Base-by-base conservation (phyloP, 768 basidiomycete genomes). In the Cystoderma amianthinum region DNA sequence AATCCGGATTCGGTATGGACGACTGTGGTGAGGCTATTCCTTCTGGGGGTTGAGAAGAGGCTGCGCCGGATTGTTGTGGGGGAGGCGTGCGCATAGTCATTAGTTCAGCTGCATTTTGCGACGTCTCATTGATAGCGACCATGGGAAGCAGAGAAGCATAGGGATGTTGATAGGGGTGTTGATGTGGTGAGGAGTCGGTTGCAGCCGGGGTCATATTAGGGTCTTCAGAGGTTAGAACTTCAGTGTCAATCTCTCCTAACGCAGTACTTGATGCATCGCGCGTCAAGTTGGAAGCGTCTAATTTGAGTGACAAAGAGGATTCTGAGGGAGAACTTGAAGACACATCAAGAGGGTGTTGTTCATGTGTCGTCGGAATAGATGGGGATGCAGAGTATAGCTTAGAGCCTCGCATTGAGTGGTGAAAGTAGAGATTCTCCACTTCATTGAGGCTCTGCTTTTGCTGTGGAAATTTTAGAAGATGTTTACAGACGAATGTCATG, bases 391-490 rank as follows among this genome's bases (percentile, higher is more conserved):
- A 49, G 38, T 55, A 56, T n/a, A 58, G 52, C 30, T 60, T 59
- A 17, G 60, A 50, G 21, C 62, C 61, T 43, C 69, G 69, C 19
- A 66, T 59, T 0, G 82, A 81, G 53, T 82, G 80, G 37, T 78
- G 80, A 52, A 87, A 87, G 64, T 86, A 88, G 6, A 88, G 66
- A 51, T 87, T 87, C 57, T 88, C 85, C 4, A 88, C 85, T 61
- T 88, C 85, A 52, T 83, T 85, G 39, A 88, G 60, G 35, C 71
- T 85, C 59, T 88, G 85, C 44, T 78, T 74, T 78, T 85, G 82
- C 84, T 85, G 53, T 11, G 25, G 22, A 35, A 44, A 37, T 25
- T 17, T 22, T 19, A 35, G 41, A 21, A 41, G 18, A 24, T 3
- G 24, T 38, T 20, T 39, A 21, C 7, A 32, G 36, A 20, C 34